A percentile compares a stretch with the other conserved stretches of the same genome.
phyloP scores from a whole-genome alignment of 106 monocot species.

The Apostasia shenzhenica region DNA sequence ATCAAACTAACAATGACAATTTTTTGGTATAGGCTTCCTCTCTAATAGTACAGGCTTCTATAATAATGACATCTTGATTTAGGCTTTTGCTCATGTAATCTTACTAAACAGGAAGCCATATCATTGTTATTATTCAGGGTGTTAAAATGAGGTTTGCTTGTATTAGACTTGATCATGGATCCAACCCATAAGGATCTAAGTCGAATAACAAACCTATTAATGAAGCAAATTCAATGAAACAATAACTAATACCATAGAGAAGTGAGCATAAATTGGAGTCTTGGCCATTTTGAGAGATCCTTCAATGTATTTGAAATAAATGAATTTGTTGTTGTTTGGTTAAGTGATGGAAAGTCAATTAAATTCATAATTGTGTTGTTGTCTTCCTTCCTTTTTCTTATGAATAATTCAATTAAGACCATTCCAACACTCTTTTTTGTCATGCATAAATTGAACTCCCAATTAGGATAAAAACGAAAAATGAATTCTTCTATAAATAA shows the following conservation, averaged over 20 bases:
- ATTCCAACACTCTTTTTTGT: no score
- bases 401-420: neutral
- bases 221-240: slow-evolving; percentile 10
- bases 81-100: neutral
- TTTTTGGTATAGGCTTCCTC: neutral
- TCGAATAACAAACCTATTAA: neutral
- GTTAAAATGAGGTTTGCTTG: neutral
- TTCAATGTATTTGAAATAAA: slow-evolving; percentile 14
- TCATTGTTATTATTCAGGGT: neutral
- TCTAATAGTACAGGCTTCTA: neutral
- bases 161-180: neutral
- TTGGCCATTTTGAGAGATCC: slow-evolving; percentile 9
- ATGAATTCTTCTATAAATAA: no score
- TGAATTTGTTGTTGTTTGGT: slow-evolving; percentile 10
- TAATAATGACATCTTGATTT: neutral
- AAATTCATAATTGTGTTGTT: slow-evolving; percentile 4
- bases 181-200: slow-evolving; percentile 1
- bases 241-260: slow-evolving; percentile 4
- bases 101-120: neutral
- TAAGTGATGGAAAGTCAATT: slow-evolving; percentile 7
- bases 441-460: no score
- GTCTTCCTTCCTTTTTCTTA: neutral
- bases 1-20: no score
- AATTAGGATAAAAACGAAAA: no score
- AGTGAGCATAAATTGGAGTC: slow-evolving; percentile 6